Conservation (phyloP, 176 grass and related monocot genomes). For the Musa itinerans region DNA sequence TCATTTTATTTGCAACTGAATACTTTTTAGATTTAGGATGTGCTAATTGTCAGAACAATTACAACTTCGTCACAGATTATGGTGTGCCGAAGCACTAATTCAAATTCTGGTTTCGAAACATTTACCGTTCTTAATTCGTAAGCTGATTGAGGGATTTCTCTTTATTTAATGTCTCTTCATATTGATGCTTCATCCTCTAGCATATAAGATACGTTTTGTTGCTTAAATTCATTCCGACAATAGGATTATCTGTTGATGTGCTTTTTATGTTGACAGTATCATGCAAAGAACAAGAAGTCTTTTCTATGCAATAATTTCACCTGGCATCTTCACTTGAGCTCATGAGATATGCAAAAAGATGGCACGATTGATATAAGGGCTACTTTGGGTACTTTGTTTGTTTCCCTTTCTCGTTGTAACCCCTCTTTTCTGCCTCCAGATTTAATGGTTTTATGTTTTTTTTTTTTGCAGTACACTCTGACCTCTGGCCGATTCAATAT, state of each 20-base stretch:
- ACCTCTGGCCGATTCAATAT: not conserved
- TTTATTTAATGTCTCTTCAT: no score
- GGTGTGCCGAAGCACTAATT: no score
- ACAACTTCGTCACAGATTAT: no score
- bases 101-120: no score
- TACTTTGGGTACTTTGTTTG: not conserved
- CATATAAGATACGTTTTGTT: no score
- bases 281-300: slow-evolving; percentile 77
- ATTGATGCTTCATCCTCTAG: no score
- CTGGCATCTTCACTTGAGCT: slow-evolving; percentile 60
- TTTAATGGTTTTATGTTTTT: not conserved
- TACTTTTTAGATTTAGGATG: no score
- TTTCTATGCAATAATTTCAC: slow-evolving; percentile 71
- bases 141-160: no score
- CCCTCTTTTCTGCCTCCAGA: not conserved
- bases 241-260: not conserved
- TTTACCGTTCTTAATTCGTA: no score
- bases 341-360: slow-evolving; percentile 71
- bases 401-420: not conserved
- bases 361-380: slow-evolving; percentile 44
- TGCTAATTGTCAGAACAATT: no score
- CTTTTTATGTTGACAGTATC: slow-evolving; percentile 46
- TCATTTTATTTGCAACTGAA: no score
- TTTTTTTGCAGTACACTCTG: not conserved
- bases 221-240: not conserved